phyloP scores from a whole-genome alignment of 2,329 filamentous ascomycete species.

The Fusarium avenaceum region DNA sequence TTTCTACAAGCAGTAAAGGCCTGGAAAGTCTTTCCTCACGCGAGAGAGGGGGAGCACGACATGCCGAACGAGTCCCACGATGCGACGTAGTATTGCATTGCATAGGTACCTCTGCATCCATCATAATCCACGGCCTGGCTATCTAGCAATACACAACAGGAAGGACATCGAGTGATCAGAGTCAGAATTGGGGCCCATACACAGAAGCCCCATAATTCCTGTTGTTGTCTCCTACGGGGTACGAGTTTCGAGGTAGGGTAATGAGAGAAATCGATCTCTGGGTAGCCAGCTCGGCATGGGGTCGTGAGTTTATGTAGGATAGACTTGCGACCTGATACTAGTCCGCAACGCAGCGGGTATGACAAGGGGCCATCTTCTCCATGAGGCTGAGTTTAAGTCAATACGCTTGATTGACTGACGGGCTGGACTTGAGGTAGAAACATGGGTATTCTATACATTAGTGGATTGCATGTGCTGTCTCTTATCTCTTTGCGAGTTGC shows the following conservation, averaged over 20 bases:
- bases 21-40: background rate
- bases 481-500: background rate
- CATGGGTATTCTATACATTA: background rate
- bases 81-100: constrained; percentile 19
- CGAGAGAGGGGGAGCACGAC: background rate
- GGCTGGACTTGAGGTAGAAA: background rate
- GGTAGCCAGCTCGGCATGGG: background rate
- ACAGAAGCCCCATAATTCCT: too few relatives aligned
- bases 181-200: background rate
- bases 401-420: background rate
- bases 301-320: background rate
- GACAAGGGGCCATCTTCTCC: background rate
- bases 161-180: constrained; percentile 23
- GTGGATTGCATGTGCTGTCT: too few relatives aligned
- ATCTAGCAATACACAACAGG: background rate
- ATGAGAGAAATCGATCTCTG: background rate
- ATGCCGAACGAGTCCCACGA: background rate
- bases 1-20: background rate
- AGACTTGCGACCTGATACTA: background rate
- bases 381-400: background rate
- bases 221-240: too few relatives aligned
- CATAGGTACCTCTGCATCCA: background rate
- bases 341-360: background rate
- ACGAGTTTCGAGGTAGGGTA: background rate
- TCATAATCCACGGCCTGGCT: background rate